phyloP scores from a whole-genome alignment of 805 yeast genomes.

The Candida sakaeoensis region DNA sequence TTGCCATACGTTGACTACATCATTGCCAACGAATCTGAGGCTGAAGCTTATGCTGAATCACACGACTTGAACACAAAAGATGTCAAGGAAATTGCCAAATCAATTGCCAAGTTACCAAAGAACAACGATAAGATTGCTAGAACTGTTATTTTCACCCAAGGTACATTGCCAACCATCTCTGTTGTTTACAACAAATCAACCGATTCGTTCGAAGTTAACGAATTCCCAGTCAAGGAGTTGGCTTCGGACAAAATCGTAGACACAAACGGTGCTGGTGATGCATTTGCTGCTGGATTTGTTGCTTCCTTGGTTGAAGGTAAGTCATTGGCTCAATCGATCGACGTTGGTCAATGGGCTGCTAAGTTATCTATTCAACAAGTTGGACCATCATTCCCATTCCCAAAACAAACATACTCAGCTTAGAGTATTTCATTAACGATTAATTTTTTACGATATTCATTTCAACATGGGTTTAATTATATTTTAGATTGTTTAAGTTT shows the following conservation, averaged over 20 bases:
- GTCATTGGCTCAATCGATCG: conserved; percentile 56
- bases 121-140: conserved; percentile 65
- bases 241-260: conserved; percentile 69
- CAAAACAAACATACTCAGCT: conserved; percentile 50
- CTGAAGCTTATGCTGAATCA: conserved; percentile 87
- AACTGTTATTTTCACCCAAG: conserved; percentile 93
- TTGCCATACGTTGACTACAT: conserved; percentile 87
- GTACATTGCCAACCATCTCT: conserved; percentile 83
- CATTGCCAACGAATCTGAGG: conserved; percentile 96
- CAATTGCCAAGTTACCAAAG: conserved; percentile 76
- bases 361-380: conserved; percentile 84
- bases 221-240: conserved; percentile 70
- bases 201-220: conserved; percentile 45
- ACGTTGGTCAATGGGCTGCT: conserved; percentile 97
- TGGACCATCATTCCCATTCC: conserved; percentile 92
- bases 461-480: conserved; percentile 6
- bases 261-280: conserved; percentile 99
- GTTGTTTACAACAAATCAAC: conserved; percentile 53
- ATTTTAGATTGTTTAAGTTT: conserved; percentile 5
- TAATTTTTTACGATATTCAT: conserved; percentile 3
- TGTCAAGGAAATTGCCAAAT: conserved; percentile 74
- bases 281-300: conserved; percentile 93
- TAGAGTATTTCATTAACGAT: too few relatives aligned
- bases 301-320: conserved; percentile 82
- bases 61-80: conserved; percentile 63